These are phyloP conservation scores for Rubia peregrina DNA, from an alignment of 305 asterid species.

Conservation along the genomic window DNA sequence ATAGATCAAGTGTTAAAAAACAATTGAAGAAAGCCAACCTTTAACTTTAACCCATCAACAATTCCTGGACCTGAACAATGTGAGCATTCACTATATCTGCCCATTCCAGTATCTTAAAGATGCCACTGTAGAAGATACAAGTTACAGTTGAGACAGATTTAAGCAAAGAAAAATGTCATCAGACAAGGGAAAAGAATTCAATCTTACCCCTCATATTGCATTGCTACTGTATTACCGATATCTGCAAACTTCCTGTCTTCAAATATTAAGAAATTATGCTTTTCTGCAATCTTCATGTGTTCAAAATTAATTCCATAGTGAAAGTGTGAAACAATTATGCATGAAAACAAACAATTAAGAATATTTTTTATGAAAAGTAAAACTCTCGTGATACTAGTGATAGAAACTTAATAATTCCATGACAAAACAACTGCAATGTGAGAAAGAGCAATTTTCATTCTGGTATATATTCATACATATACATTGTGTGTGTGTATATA, in stretches of 20 bases:
- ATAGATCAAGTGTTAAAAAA: neutral
- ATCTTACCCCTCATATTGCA: conserved; percentile 93
- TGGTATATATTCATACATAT: no score
- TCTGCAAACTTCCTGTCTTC: conserved; percentile 98
- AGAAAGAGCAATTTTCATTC: neutral
- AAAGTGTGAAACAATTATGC: neutral
- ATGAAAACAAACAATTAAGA: neutral
- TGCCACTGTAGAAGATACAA: conserved; percentile 52
- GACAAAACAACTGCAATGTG: neutral
- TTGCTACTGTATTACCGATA: conserved; percentile 94
- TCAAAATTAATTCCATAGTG: conserved; percentile 18
- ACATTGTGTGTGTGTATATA: no score
- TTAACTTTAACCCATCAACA: conserved; percentile 85
- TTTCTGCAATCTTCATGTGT: conserved; percentile 79
- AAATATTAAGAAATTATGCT: conserved; percentile 78
- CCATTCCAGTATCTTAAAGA: conserved; percentile 85
- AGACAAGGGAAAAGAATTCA: conserved; percentile 11
- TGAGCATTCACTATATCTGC: conserved; percentile 95
- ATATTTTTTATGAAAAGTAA: neutral
- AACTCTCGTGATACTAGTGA: neutral
- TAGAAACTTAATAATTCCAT: neutral
- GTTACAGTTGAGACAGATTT: conserved; percentile 12
- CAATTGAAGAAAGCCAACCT: conserved; percentile 38
- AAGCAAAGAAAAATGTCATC: conserved; percentile 10
- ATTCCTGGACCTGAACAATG: conserved; percentile 95